Evolutionary conservation across 805 yeast species (phyloP).

Genomic region (Starmerella geochares): DNA sequence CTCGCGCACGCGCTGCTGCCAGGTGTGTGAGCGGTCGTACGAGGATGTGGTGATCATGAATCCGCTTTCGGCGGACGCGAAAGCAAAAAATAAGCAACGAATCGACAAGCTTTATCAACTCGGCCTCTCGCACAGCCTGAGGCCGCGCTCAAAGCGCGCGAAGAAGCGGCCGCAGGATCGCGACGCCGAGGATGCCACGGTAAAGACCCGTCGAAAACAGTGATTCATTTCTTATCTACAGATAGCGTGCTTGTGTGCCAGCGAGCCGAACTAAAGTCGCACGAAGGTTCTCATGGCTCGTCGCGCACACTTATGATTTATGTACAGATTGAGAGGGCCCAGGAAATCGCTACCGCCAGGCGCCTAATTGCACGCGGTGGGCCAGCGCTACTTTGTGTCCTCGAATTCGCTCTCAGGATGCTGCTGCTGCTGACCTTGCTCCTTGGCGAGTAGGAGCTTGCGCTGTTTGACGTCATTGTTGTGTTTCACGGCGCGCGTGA

Average conservation of each 20-base stretch:
- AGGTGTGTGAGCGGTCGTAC: constrained; percentile 33
- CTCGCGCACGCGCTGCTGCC: constrained; percentile 22
- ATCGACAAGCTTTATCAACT: constrained; percentile 22
- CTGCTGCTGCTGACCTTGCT: constrained; percentile 1
- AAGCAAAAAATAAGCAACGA: constrained; percentile 25
- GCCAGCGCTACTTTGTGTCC: not conserved
- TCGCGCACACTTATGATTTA: not conserved
- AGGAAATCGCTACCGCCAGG: not conserved
- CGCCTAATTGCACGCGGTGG: not conserved
- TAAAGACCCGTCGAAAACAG: not conserved
- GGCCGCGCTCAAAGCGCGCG: constrained; percentile 7
- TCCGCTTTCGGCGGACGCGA: constrained; percentile 30
- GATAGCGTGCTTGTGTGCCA: not conserved
- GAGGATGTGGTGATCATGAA: constrained; percentile 33
- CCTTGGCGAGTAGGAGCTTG: constrained; percentile 8
- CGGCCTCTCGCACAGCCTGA: constrained; percentile 35
- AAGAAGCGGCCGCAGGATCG: not conserved
- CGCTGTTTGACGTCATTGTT: constrained; percentile 21
- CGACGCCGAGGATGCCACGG: not conserved
- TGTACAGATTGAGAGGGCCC: not conserved
- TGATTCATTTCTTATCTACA: not conserved
- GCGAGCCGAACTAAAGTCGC: not conserved
- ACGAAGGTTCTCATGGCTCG: not conserved
- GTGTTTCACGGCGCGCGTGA: constrained; percentile 12
- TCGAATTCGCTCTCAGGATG: not conserved